Evolutionary conservation across 2,329 filamentous ascomycete species (phyloP).

Genomic region (Colletotrichum sp.): DNA sequence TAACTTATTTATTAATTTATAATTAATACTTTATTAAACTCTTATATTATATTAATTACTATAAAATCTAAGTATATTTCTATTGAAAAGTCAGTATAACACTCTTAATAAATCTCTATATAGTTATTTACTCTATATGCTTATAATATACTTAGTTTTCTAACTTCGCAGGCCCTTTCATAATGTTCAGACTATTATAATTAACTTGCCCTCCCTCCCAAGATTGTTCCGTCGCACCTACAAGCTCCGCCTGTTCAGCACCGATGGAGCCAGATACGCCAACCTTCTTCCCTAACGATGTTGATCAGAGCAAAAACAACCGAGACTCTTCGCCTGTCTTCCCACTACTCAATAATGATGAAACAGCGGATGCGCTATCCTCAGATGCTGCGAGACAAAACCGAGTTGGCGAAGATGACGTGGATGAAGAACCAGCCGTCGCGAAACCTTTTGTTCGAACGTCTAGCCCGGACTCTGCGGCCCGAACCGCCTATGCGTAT

Average conservation of each 20-base stretch:
- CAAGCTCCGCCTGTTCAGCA: background rate
- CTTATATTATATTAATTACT: no score
- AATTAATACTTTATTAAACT: no score
- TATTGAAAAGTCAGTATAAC: no score
- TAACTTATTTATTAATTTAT: no score
- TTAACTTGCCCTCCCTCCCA: no score
- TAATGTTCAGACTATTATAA: no score
- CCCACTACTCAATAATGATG: slow-evolving; percentile 40
- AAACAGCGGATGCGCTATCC: slow-evolving; percentile 30
- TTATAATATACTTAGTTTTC: no score
- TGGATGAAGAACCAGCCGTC: slow-evolving; percentile 63
- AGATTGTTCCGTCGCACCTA: background rate
- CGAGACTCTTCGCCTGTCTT: slow-evolving; percentile 30
- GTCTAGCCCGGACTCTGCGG: slow-evolving; percentile 52
- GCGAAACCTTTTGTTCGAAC: slow-evolving; percentile 63
- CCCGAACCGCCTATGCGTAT: slow-evolving; percentile 32
- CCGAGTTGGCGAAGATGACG: slow-evolving; percentile 49
- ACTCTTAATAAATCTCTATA: no score
- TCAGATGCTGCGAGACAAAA: slow-evolving; percentile 22
- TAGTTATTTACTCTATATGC: no score
- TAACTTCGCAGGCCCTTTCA: no score
- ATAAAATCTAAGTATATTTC: no score
- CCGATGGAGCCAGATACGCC: background rate
- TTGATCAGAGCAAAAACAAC: background rate
- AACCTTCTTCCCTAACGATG: background rate